Percentiles rank a stretch among this genome's conserved stretches.
phyloP scores from a whole-genome alignment of 371 early-diverging fungal species.

The Batrachochytrium dendrobatidis region DNA sequence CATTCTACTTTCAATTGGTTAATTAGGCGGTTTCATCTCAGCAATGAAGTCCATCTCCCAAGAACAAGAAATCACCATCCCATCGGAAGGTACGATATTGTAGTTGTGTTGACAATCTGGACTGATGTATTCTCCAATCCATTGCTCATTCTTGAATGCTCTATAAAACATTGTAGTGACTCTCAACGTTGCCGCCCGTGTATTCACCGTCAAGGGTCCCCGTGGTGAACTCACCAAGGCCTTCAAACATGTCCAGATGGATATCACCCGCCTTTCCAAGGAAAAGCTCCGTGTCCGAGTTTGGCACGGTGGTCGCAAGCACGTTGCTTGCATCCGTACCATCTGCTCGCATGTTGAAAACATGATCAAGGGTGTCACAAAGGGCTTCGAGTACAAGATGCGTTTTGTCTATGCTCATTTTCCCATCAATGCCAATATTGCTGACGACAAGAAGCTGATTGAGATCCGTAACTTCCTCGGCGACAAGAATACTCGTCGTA shows the following conservation, averaged over 20 bases:
- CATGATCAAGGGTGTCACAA: constrained; percentile 98
- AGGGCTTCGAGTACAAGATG: constrained; percentile 99
- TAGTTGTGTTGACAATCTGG: too few relatives aligned
- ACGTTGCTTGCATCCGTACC: constrained; percentile 96
- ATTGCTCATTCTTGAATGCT: not conserved
- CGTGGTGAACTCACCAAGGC: constrained; percentile 88
- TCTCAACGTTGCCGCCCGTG: constrained; percentile 36
- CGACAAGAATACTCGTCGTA: constrained; percentile 89
- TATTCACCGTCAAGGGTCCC: constrained; percentile 41
- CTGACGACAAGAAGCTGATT: constrained; percentile 70
- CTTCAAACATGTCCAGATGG: constrained; percentile 92
- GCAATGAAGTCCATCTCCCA: constrained; percentile 34
- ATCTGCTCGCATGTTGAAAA: constrained; percentile 95
- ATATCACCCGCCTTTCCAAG: constrained; percentile 70
- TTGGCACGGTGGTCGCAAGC: constrained; percentile 98
- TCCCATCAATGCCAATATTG: constrained; percentile 97
- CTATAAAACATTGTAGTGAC: constrained; percentile 22
- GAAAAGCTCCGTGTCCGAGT: constrained; percentile 76
- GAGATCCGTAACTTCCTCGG: constrained; percentile 99
- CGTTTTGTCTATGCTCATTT: constrained; percentile 99
- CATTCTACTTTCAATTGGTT: too few relatives aligned
- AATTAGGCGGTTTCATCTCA: too few relatives aligned
- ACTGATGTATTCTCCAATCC: not conserved
- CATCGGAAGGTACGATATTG: constrained; percentile 29
- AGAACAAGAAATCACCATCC: constrained; percentile 36